These are phyloP conservation scores for Populus tremula DNA, from an alignment of 345 rosid species.

Conservation along the genomic window DNA sequence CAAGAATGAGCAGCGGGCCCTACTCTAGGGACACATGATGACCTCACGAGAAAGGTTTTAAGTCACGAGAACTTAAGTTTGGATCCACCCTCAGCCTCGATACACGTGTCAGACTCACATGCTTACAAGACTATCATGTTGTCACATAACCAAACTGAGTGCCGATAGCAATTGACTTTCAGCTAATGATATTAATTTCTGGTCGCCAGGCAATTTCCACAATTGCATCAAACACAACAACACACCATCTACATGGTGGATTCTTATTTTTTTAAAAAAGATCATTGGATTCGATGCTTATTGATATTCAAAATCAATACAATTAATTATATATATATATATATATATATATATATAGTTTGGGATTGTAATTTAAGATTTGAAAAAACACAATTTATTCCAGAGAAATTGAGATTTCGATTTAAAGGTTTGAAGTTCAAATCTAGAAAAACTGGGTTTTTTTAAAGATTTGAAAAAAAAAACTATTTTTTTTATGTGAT, in stretches of 20 bases:
- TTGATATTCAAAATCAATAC: too few species aligned
- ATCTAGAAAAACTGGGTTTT: too few species aligned
- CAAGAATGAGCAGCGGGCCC: slow-evolving; percentile 2
- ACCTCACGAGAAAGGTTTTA: slow-evolving; percentile 27
- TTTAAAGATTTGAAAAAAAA: too few species aligned
- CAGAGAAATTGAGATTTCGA: not conserved
- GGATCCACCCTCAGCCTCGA: slow-evolving; percentile 8
- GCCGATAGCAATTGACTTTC: not conserved
- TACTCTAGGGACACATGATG: slow-evolving; percentile 1
- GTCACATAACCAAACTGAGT: not conserved
- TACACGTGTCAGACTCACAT: slow-evolving; percentile 26
- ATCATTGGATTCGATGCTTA: too few species aligned
- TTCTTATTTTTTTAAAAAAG: too few species aligned
- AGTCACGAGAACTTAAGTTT: slow-evolving; percentile 18
- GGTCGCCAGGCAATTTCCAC: not conserved
- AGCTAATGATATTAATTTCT: not conserved
- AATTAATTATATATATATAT: too few species aligned
- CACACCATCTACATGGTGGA: too few species aligned
- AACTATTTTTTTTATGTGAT: not conserved
- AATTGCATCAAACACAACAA: not conserved
- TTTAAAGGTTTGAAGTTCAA: not conserved
- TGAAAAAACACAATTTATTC: too few species aligned
- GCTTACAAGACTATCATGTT: not conserved
- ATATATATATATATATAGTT: too few species aligned
- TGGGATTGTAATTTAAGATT: too few species aligned